Evolutionary conservation across 495 filamentous ascomycete species (phyloP), one percentile per base, ranked within the genome.

Genomic region (Aspergillus nidulans): DNA sequence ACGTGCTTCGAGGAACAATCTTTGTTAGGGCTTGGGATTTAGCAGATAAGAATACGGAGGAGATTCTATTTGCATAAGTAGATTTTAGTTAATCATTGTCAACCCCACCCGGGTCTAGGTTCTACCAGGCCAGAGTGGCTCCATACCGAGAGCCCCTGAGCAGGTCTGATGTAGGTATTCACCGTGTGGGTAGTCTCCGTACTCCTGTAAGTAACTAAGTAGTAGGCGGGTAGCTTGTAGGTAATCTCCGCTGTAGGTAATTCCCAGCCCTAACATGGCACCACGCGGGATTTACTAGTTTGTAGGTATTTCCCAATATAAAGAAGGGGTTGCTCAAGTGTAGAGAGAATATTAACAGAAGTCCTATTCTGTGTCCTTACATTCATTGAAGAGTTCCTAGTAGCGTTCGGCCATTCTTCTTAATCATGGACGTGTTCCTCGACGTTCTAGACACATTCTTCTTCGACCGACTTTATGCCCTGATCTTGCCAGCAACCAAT

Each of bases 351-450:
- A 18, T 19, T 25, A 18, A 19, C 21, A n/a, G n/a, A n/a, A n/a
- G n/a, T n/a, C n/a, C n/a, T n/a, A n/a, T n/a, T n/a, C n/a, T n/a
- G n/a, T 38, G 12, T 30, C 25, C 13, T 36, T 6, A 10, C 30
- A 12, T 4, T 39, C 15, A 1, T 25, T 21, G 24, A 6, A 36
- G 3, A 12, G 3, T 3, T 25, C 25, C 20, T 24, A n/a, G 12
- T 38, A 9, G 32, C 16, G 30, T 49, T 8, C 32, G 1, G 19
- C 13, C 6, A 0, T 25, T 45, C n/a, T 24, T 6, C 9, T 39
- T 13, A 26, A 59, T 69, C 54, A 95, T 96, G 91, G 91, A 96
- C 76, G 78, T 92, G 73, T 76, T 90, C 15, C 82, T 96, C 60
- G 87, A 92, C 64, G 55, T 89, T 58, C 76, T 78, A 63, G 91